These are phyloP conservation scores for Fragaria vesca DNA, from an alignment of 306 rosid genomes.

Conservation along the genomic window DNA sequence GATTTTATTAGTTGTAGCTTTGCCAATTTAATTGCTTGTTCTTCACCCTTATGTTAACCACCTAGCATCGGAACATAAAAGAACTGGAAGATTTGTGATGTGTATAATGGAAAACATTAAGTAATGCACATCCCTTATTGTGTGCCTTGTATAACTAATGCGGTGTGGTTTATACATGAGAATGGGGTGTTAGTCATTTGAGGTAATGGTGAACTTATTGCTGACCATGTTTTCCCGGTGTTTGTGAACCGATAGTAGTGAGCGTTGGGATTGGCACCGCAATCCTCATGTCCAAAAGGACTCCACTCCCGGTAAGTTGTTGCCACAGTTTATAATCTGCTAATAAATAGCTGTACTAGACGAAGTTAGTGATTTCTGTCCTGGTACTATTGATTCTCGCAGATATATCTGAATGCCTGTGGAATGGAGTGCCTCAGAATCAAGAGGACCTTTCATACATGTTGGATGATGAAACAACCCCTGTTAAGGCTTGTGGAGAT, in stretches of 20 bases:
- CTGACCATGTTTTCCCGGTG: slow-evolving; percentile 9
- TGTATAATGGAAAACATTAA: background rate
- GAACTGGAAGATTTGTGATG: background rate
- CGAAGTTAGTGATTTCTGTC: slow-evolving; percentile 16
- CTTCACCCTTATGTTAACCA: no score
- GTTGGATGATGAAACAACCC: slow-evolving; percentile 85
- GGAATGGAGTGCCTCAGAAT: slow-evolving; percentile 63
- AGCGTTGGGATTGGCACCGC: slow-evolving; percentile 61
- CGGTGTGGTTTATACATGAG: slow-evolving; percentile 13
- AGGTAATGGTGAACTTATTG: slow-evolving; percentile 10
- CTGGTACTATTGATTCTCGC: slow-evolving; percentile 25
- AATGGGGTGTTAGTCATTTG: slow-evolving; percentile 12
- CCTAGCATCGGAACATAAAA: background rate
- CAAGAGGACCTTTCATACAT: slow-evolving; percentile 59
- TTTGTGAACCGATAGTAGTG: slow-evolving; percentile 37
- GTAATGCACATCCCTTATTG: background rate
- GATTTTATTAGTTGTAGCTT: background rate
- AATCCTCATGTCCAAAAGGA: slow-evolving; percentile 43
- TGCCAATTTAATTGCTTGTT: background rate
- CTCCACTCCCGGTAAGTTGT: slow-evolving; percentile 45
- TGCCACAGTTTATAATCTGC: slow-evolving; percentile 1
- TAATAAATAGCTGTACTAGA: slow-evolving; percentile 1
- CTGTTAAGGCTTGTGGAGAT: slow-evolving; percentile 81
- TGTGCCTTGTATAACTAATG: slow-evolving; percentile 6
- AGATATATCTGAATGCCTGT: slow-evolving; percentile 51